Percentiles rank a stretch among this genome's conserved stretches.
Evolutionary conservation across 371 early-diverging fungal species (phyloP).

Genomic region (Mucor racemosus): DNA sequence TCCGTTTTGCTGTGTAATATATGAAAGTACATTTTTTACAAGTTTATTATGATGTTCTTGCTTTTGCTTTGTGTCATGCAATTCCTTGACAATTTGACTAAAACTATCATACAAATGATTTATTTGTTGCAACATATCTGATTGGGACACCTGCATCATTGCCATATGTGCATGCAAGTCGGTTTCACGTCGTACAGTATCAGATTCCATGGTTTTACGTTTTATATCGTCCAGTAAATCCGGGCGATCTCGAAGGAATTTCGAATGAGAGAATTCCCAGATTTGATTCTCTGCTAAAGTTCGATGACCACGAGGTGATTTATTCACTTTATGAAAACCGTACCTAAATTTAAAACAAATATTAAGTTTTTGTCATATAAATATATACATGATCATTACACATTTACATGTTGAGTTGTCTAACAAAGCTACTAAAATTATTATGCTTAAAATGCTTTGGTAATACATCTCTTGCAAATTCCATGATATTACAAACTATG

Average conservation of each 20-base stretch:
- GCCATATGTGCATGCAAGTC: conserved; percentile 77
- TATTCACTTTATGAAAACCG: conserved; percentile 89
- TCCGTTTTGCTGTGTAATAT: conserved; percentile 56
- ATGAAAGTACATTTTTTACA: conserved; percentile 63
- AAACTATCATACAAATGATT: conserved; percentile 73
- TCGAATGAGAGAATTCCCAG: conserved; percentile 92
- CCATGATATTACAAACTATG: conserved; percentile 88
- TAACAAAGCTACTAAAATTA: conserved; percentile 87
- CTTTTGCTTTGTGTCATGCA: conserved; percentile 70
- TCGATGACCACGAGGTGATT: conserved; percentile 84
- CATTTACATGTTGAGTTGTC: conserved; percentile 86
- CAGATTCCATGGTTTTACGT: conserved; percentile 85
- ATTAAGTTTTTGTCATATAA: conserved; percentile 2
- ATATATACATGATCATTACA: not conserved
- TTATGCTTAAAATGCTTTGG: conserved; percentile 89
- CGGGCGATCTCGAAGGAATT: conserved; percentile 79
- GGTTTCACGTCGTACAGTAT: conserved; percentile 71
- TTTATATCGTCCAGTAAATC: conserved; percentile 87
- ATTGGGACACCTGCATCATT: conserved; percentile 76
- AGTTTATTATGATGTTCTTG: conserved; percentile 65
- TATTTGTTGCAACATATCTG: conserved; percentile 77
- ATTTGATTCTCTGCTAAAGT: conserved; percentile 86
- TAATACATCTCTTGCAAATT: conserved; percentile 79
- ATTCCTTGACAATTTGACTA: conserved; percentile 70
- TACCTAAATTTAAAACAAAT: conserved; percentile 52